These are phyloP conservation scores for Hortiboletus campestris DNA, from an alignment of 768 basidiomycete species.

Conservation along the genomic window DNA sequence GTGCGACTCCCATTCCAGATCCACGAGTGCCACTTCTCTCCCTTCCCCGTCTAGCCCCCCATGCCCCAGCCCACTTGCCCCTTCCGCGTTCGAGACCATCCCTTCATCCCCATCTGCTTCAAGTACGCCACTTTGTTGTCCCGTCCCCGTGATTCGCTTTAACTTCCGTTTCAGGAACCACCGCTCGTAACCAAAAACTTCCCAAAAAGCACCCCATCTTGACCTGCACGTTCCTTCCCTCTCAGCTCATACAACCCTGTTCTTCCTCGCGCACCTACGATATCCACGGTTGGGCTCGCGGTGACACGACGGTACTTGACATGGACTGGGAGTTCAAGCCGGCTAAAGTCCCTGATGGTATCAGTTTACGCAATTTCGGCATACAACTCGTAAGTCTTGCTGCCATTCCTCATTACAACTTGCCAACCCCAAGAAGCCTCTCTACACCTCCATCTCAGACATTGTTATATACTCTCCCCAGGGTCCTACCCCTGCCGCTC, in stretches of 20 bases:
- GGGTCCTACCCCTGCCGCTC: conserved; percentile 53
- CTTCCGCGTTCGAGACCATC: conserved; percentile 1
- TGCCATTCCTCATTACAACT: neutral
- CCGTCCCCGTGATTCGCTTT: neutral
- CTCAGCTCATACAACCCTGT: conserved; percentile 40
- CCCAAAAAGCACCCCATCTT: conserved; percentile 35
- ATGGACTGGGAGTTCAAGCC: conserved; percentile 66
- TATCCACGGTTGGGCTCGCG: conserved; percentile 19
- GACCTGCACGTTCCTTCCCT: conserved; percentile 51
- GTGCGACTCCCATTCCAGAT: conserved; percentile 20
- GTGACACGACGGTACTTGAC: conserved; percentile 15
- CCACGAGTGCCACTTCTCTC: conserved; percentile 29
- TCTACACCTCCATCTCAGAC: conserved; percentile 86
- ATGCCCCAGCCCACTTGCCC: conserved; percentile 5
- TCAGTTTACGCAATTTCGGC: conserved; percentile 83
- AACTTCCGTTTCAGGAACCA: conserved; percentile 11
- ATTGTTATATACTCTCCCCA: conserved; percentile 83
- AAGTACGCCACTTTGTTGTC: neutral
- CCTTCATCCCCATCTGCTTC: neutral
- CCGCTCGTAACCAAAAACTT: conserved; percentile 5
- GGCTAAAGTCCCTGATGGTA: conserved; percentile 73
- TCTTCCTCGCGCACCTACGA: conserved; percentile 19
- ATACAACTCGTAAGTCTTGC: conserved; percentile 73
- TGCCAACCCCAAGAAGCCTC: conserved; percentile 49
- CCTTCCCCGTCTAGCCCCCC: conserved; percentile 23